Percentiles rank a stretch among this genome's conserved stretches.
Evolutionary conservation across 495 filamentous ascomycete species (phyloP).

Genomic region (Lasiosphaeriaceae sp.): DNA sequence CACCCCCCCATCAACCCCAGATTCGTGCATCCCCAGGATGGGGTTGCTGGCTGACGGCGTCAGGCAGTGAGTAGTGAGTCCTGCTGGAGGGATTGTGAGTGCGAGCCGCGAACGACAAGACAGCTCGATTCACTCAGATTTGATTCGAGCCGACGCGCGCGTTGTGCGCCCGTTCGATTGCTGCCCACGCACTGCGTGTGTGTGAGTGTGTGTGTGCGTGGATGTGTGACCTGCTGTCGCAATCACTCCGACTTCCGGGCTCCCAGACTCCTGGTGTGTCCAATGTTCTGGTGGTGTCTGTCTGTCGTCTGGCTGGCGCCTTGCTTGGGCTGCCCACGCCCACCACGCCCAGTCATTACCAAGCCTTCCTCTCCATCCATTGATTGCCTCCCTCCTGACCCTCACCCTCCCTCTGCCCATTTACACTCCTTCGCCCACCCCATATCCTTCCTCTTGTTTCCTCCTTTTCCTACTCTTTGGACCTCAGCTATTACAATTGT

Average conservation of each 20-base stretch:
- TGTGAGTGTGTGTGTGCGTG: not conserved
- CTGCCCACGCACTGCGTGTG: not conserved
- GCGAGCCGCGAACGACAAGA: slow-evolving; percentile 2
- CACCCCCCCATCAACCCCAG: slow-evolving; percentile 15
- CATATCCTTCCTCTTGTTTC: slow-evolving; percentile 1
- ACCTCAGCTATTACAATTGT: slow-evolving; percentile 1
- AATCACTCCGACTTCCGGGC: slow-evolving; percentile 17
- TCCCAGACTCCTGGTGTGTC: slow-evolving; percentile 3
- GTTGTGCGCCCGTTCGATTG: slow-evolving; percentile 14
- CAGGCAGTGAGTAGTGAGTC: slow-evolving; percentile 6
- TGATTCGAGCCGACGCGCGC: slow-evolving; percentile 15
- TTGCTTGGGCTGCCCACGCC: slow-evolving; percentile 1
- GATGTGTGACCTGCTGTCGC: slow-evolving; percentile 25
- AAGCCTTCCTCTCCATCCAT: slow-evolving; percentile 1
- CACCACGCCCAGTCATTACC: not conserved
- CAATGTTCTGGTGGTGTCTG: not conserved
- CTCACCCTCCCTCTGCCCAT: slow-evolving; percentile 3
- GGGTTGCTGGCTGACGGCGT: not conserved
- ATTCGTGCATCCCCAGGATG: slow-evolving; percentile 17
- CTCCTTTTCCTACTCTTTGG: slow-evolving; percentile 5
- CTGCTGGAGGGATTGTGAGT: not conserved
- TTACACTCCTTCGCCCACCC: slow-evolving; percentile 9
- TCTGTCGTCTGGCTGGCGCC: slow-evolving; percentile 9
- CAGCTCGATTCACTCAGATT: slow-evolving; percentile 3
- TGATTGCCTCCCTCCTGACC: not conserved